Evolutionary conservation across 2,329 filamentous ascomycete species (phyloP), one percentile per base, ranked within the genome.

Genomic region (Lachnellula hyalina): DNA sequence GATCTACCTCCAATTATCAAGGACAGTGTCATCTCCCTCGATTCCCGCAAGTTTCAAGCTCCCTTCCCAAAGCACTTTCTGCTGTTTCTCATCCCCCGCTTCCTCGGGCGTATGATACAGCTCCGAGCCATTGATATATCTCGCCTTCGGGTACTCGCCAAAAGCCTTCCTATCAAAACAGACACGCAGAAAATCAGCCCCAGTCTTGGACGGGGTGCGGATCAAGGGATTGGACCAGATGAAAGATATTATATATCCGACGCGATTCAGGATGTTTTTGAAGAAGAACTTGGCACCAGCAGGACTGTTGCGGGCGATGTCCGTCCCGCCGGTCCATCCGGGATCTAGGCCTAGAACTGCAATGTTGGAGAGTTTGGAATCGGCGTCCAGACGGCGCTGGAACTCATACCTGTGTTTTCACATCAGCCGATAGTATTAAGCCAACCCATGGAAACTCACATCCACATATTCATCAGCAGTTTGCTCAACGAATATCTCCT

Each of bases 301-400:
- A 4, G 49, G 21, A 9, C 48, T 61, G 8, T 60, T 62, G 4
- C 38, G 38, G 6, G 51, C 25, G 2, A 74, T 58, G 17, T 65
- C 68, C 8, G 68, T 71, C 19, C 42, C 45, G 35, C 59, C 55
- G 70, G 75, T 74, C 5, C 61, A 66, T 35, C 73, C 73, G 0
- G 73, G 73, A 51, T 75, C 72, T 14, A 74, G 53, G 3, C 69
- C 68, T 4, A 73, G 56, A 28, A 74, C 63, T 17, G 67, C 67
- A 50, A 76, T 68, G 9, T 68, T 68, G 36, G 63, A 69, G 11
- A 75, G 64, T 5, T 51, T 56, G 1, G 56, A 40, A n/a, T 59
- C 54, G 7, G 38, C 25, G 48, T 59, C 23, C 15, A 61, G 49
- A n/a, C 54, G 49, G 19, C 54, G 57, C 40, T 61, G 59, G 14